Base-by-base conservation (phyloP, 2,329 filamentous ascomycete species). In the Stachybotrys chlorohalonatus region DNA sequence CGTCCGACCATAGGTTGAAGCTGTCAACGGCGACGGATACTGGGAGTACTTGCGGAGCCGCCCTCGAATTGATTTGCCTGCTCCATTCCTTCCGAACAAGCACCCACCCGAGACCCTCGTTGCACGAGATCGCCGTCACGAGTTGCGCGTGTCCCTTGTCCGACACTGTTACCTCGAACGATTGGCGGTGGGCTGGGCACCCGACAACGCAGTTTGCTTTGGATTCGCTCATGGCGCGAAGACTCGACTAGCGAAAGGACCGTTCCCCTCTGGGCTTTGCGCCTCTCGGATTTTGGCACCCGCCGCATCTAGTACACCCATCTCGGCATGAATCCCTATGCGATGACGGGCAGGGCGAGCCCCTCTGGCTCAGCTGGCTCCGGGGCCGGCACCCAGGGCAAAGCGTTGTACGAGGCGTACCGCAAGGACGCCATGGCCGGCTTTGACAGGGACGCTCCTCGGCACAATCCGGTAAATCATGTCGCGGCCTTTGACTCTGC, bases 341-440 rank as follows among this genome's bases (percentile, higher is more conserved):
- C 66, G 55, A 64, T 65, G 55, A 64, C 65, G 54, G 64, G 67
- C 57, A 45, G 50, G 32, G 64, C 64, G 58, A 61, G 63, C 57
- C 66, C 64, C 47, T 70, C 70, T 59, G 70, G 69, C 63, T 71
- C 70, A 56, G 68, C 66, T 56, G 58, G 54, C 45, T 62, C 63
- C 58, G 65, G 60, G 64, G 64, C 70, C 53, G 66, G 64, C 52
- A 73, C 75, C 46, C 75, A 70, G 49, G 72, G 72, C 52, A 81
- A 78, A 62, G 72, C 73, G 17, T 71, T 85, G 55, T 73, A 82
- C 52, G 78, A 86, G 54, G 81, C 80, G 48, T 87, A 86, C 66
- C 75, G 76, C 52, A 73, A 72, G 52, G 80, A 83, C 56, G 75
- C 79, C 54, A 64, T 80, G 53, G 77, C 76, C 58, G 76, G 77